phyloP scores from a whole-genome alignment of 768 basidiomycete species.

The Kwoniella bestiolae region DNA sequence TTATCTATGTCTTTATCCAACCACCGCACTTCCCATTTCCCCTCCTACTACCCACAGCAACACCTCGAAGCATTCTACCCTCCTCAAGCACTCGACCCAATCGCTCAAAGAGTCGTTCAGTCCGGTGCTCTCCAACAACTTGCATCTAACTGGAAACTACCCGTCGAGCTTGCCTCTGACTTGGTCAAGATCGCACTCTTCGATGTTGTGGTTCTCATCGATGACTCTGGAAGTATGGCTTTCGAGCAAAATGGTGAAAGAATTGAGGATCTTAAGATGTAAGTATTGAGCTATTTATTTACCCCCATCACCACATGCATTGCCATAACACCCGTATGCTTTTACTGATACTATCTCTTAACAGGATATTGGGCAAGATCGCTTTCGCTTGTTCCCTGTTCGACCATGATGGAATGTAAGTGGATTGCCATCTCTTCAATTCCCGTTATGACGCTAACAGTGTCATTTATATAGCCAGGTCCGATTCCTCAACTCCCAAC shows the following conservation, averaged over 20 bases:
- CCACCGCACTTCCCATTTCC: background rate
- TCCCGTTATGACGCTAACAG: background rate
- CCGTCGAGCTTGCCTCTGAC: slow-evolving; percentile 58
- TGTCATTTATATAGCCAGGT: slow-evolving; percentile 42
- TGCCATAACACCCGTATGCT: too few species aligned
- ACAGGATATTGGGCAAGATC: slow-evolving; percentile 53
- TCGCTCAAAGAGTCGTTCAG: slow-evolving; percentile 56
- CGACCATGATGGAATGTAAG: slow-evolving; percentile 59
- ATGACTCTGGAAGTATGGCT: slow-evolving; percentile 53
- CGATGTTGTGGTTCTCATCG: slow-evolving; percentile 55
- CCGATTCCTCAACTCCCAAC: slow-evolving; percentile 58
- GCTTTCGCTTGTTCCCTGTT: slow-evolving; percentile 56
- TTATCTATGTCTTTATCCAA: too few species aligned
- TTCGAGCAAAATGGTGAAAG: slow-evolving; percentile 59
- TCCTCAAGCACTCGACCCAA: slow-evolving; percentile 52
- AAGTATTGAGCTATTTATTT: too few species aligned
- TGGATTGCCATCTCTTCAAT: background rate
- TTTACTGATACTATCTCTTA: slow-evolving; percentile 18
- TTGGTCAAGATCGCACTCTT: slow-evolving; percentile 57
- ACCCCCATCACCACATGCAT: too few species aligned
- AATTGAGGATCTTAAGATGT: slow-evolving; percentile 59
- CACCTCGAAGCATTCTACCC: slow-evolving; percentile 59
- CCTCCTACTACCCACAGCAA: slow-evolving; percentile 44
- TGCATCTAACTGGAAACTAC: slow-evolving; percentile 55
- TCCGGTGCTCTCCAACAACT: slow-evolving; percentile 54